Percentiles rank a stretch among this genome's conserved stretches.
These are phyloP conservation scores for Tulasnella sp. DNA, from an alignment of 768 basidiomycete species.

Conservation along the genomic window DNA sequence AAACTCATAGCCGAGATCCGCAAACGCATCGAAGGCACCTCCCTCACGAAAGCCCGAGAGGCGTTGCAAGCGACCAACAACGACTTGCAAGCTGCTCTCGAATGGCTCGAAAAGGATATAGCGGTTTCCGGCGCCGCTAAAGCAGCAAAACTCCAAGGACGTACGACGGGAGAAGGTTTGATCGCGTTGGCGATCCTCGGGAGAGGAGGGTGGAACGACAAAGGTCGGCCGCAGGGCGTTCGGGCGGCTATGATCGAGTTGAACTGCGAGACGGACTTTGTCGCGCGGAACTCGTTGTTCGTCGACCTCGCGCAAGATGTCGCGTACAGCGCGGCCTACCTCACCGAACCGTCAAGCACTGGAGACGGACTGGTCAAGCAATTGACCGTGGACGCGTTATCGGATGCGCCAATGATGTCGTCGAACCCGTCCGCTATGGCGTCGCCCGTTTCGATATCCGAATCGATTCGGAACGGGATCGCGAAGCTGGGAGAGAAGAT, in stretches of 20 bases:
- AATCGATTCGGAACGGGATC: constrained; percentile 56
- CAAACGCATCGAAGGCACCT: constrained; percentile 50
- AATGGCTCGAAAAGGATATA: constrained; percentile 73
- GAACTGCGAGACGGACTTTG: constrained; percentile 96
- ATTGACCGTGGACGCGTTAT: constrained; percentile 39
- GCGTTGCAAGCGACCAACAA: constrained; percentile 67
- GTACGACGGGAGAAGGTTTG: constrained; percentile 66
- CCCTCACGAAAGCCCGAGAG: constrained; percentile 79
- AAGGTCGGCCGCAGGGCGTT: constrained; percentile 34
- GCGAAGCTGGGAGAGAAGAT: constrained; percentile 75
- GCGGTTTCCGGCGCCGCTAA: constrained; percentile 59
- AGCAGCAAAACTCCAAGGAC: constrained; percentile 70
- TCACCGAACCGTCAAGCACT: constrained; percentile 35
- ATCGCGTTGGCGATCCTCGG: constrained; percentile 68
- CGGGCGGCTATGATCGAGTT: constrained; percentile 84
- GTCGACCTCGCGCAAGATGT: constrained; percentile 63
- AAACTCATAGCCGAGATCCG: constrained; percentile 80
- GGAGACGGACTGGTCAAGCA: constrained; percentile 29
- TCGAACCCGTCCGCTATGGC: constrained; percentile 24
- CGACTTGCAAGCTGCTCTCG: constrained; percentile 59
- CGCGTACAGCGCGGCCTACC: constrained; percentile 70
- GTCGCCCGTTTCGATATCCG: constrained; percentile 37
- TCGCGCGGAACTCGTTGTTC: constrained; percentile 77
- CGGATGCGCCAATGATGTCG: constrained; percentile 59
- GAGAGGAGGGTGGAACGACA: constrained; percentile 37